Evolutionary conservation across 768 basidiomycete species (phyloP).

Genomic region (Psilocybe cyanescens): DNA sequence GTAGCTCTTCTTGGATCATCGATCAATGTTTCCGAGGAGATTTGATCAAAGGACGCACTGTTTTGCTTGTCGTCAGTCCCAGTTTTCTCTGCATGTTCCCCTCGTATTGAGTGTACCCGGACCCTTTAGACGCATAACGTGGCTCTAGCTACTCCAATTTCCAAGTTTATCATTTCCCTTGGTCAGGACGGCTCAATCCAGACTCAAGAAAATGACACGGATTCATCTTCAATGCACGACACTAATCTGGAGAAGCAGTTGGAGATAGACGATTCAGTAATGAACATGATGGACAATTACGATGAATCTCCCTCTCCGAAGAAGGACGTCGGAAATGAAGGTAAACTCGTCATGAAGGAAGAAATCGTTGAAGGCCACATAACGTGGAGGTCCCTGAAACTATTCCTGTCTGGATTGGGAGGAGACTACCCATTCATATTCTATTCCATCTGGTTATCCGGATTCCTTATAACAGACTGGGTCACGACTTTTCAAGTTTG

Average conservation of each 20-base stretch:
- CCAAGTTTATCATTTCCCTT: conserved; percentile 59
- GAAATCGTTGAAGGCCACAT: conserved; percentile 49
- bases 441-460: conserved; percentile 24
- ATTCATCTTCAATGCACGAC: conserved; percentile 36
- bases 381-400: conserved; percentile 30
- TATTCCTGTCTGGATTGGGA: conserved; percentile 39
- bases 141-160: conserved; percentile 50
- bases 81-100: not conserved
- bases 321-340: conserved; percentile 31
- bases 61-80: conserved; percentile 71
- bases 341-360: conserved; percentile 64
- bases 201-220: conserved; percentile 46
- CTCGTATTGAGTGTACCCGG: not conserved
- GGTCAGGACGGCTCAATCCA: conserved; percentile 52
- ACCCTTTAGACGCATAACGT: conserved; percentile 45
- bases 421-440: conserved; percentile 38
- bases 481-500: conserved; percentile 38
- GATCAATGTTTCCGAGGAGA: conserved; percentile 77
- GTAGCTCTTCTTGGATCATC: conserved; percentile 79
- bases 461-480: conserved; percentile 26
- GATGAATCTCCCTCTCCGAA: conserved; percentile 20
- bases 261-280: conserved; percentile 25
- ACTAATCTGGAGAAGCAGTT: conserved; percentile 42
- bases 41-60: conserved; percentile 71
- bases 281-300: conserved; percentile 25